Conservation (phyloP, 2,329 filamentous ascomycete species). For the Stagonosporopsis vannaccii region DNA sequence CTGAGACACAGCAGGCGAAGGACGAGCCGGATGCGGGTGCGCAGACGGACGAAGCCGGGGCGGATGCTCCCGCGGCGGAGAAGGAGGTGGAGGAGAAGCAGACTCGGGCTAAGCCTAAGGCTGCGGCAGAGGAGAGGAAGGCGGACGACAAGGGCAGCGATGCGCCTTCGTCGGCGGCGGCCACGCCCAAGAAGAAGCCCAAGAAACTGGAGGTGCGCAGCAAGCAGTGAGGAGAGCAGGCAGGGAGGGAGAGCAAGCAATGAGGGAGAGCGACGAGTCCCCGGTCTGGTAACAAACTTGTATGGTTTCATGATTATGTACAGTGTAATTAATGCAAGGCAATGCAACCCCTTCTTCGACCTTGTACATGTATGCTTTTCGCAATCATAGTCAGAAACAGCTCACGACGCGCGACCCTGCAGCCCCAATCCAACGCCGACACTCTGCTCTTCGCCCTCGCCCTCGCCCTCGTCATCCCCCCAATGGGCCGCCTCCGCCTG, state of each 20-base stretch:
- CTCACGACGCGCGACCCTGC: background rate
- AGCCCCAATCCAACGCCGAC: slow-evolving; percentile 24
- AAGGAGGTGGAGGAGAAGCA: slow-evolving; percentile 6
- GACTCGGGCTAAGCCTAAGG: slow-evolving; percentile 18
- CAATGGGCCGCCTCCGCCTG: slow-evolving; percentile 28
- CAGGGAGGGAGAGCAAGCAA: no score
- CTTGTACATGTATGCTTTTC: no score
- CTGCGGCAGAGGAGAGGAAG: slow-evolving; percentile 6
- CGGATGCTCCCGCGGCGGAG: slow-evolving; percentile 20
- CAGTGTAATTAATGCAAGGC: background rate
- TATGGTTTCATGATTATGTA: background rate
- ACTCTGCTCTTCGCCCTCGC: slow-evolving; percentile 20
- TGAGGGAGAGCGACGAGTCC: no score
- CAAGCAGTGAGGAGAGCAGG: slow-evolving; percentile 15
- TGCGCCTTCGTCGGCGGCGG: background rate
- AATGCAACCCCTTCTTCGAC: background rate
- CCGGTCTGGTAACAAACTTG: background rate
- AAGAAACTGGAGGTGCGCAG: slow-evolving; percentile 47
- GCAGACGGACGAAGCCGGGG: slow-evolving; percentile 5
- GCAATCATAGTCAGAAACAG: background rate
- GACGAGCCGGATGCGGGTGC: slow-evolving; percentile 9
- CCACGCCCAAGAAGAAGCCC: slow-evolving; percentile 47
- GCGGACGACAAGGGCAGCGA: slow-evolving; percentile 12
- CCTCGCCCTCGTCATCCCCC: slow-evolving; percentile 32
- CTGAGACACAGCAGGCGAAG: slow-evolving; percentile 1